Evolutionary conservation across 2,329 filamentous ascomycete genomes (phyloP), one percentile per base, ranked within the genome.

Genomic region (Phyllosticta citriasiana): DNA sequence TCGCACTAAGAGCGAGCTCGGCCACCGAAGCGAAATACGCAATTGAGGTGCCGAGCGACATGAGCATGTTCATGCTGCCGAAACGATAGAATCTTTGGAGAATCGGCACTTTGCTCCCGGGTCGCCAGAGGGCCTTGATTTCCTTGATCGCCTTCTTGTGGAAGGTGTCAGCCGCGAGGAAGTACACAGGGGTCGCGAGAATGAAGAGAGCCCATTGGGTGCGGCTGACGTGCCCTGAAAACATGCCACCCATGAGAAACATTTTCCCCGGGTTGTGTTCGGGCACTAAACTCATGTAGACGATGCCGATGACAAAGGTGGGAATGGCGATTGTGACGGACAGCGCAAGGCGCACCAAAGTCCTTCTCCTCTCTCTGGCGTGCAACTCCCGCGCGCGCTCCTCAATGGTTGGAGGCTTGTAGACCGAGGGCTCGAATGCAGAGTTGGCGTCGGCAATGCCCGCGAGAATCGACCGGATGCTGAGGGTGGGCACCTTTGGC

Each of bases 1-100:
- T 74, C 59, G 78, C 78, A 4, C 79, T 82, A 3, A 86, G 83
- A 6, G 85, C 83, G 57, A 97, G 81, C 65, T 95, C 86, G 16
- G 85, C 87, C 25, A 96, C 77, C 0, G 91, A 96, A 0, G 90
- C 87, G 64, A 95, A 78, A 71, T 96, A 96, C 1, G 92, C 92
- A 63, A 97, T 90, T 2, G 85, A 88, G 0, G 92, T 96, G 5
- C 91, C 92, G 2, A 96, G 80, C 7, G 88, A 94, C 74, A 97
- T 92, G 63, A 97, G 82, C 77, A 95, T 88, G 70, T 96, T 96
- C 92, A 97, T 97, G 77, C 91, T 96, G 8, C 92, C 92, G 69
- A 97, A 97, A n/a, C 88, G 86, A 72, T 91, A 91, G 69, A 97
- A 92, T 14, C 92, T 81, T 66, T 87, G 83, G 16, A 89, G 67